Conservation (phyloP, 163 green algal genomes). For the Chloromonas sp. region DNA sequence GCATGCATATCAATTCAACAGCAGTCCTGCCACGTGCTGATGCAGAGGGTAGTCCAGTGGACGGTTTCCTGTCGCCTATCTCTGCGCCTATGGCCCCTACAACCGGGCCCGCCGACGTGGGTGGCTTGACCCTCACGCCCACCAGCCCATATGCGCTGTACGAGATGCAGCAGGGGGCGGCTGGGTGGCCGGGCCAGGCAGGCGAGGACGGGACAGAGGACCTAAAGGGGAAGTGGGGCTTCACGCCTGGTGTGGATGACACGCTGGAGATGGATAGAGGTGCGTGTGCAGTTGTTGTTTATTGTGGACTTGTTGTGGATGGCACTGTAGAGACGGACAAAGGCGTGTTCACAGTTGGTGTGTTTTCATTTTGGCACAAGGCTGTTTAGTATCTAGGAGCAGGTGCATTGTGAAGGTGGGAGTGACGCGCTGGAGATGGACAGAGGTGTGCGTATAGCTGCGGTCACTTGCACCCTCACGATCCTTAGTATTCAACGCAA, state of each 20-base stretch:
- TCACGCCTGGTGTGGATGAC: constrained; percentile 65
- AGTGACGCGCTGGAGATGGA: constrained; percentile 62
- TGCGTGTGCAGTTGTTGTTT: neutral
- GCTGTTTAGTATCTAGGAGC: too few species aligned
- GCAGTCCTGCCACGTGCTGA: too few species aligned
- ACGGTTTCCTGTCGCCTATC: too few species aligned
- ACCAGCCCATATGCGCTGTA: constrained; percentile 26
- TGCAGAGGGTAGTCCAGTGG: too few species aligned
- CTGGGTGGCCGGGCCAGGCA: neutral
- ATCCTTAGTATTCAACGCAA: too few species aligned
- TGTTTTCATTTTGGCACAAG: too few species aligned
- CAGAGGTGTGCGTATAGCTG: neutral
- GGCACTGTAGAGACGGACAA: constrained; percentile 54
- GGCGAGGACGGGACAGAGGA: constrained; percentile 5
- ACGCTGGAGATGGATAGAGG: constrained; percentile 42
- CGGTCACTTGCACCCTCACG: neutral
- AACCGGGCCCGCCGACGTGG: too few species aligned
- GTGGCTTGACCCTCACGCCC: constrained; percentile 11
- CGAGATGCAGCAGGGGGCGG: constrained; percentile 19
- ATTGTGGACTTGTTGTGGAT: constrained; percentile 35
- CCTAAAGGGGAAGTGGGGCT: constrained; percentile 62
- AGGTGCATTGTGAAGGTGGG: constrained; percentile 16
- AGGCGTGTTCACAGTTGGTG: neutral
- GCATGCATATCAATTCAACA: too few species aligned
- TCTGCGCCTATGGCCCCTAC: too few species aligned